Conservation (phyloP, 805 yeast species). For the Yarrowia keelungensis region DNA sequence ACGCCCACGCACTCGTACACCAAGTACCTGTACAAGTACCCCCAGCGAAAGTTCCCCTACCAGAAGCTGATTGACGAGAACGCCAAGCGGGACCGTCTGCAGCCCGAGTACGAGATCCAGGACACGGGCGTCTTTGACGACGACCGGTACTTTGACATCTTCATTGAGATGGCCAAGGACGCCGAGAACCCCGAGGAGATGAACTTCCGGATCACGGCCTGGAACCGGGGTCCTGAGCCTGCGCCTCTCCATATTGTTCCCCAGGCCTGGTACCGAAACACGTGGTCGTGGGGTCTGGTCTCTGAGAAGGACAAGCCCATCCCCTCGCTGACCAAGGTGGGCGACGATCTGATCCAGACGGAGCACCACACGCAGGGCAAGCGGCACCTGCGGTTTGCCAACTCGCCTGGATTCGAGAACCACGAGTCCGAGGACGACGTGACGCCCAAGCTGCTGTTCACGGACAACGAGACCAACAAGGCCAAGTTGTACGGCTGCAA, state of each 20-base stretch:
- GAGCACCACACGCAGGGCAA: slow-evolving; percentile 74
- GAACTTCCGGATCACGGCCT: slow-evolving; percentile 84
- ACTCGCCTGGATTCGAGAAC: slow-evolving; percentile 70
- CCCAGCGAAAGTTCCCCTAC: slow-evolving; percentile 86
- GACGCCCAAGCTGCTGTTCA: slow-evolving; percentile 77
- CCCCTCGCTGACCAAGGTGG: slow-evolving; percentile 43
- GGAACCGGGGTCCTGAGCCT: slow-evolving; percentile 78
- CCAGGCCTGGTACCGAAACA: slow-evolving; percentile 82
- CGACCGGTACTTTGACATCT: slow-evolving; percentile 82
- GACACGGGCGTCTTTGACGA: slow-evolving; percentile 74
- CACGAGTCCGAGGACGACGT: slow-evolving; percentile 62
- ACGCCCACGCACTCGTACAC: slow-evolving; percentile 92
- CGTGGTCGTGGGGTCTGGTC: slow-evolving; percentile 90
- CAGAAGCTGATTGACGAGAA: slow-evolving; percentile 73
- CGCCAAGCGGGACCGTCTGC: slow-evolving; percentile 66
- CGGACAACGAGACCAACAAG: slow-evolving; percentile 88
- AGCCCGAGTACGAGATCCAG: slow-evolving; percentile 79
- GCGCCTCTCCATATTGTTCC: slow-evolving; percentile 92
- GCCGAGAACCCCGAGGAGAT: slow-evolving; percentile 81
- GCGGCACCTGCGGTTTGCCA: slow-evolving; percentile 73
- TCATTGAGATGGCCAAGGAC: slow-evolving; percentile 88
- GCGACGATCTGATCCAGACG: slow-evolving; percentile 58
- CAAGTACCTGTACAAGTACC: slow-evolving; percentile 90
- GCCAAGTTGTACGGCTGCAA: slow-evolving; percentile 61
- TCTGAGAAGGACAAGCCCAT: slow-evolving; percentile 52